These are phyloP conservation scores for Nakazawaea ishiwadae DNA, from an alignment of 805 yeast genomes.

Conservation along the genomic window DNA sequence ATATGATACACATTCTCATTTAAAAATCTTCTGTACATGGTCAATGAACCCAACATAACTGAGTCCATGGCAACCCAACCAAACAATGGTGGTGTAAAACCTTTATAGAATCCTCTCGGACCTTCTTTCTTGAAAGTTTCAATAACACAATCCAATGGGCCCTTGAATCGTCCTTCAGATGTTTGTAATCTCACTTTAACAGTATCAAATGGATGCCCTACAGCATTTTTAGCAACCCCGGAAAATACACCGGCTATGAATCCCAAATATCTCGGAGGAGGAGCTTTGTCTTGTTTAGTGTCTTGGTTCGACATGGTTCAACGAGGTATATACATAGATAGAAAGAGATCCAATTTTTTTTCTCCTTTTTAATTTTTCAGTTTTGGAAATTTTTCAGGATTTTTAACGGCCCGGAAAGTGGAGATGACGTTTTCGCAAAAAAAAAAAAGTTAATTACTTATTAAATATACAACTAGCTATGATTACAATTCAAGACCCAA, in stretches of 20 bases:
- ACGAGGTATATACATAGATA: too few species aligned
- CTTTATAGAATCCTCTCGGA: slow-evolving; percentile 73
- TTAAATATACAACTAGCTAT: too few species aligned
- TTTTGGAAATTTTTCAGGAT: too few species aligned
- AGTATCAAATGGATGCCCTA: slow-evolving; percentile 93
- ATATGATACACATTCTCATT: slow-evolving; percentile 55
- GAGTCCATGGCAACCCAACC: slow-evolving; percentile 96
- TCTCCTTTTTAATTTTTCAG: not conserved
- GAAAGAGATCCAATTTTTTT: too few species aligned
- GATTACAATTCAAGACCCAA: slow-evolving; percentile 1
- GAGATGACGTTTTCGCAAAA: not conserved
- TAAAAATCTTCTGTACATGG: slow-evolving; percentile 65
- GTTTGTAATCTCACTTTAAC: slow-evolving; percentile 84
- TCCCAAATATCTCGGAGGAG: slow-evolving; percentile 59
- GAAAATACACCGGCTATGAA: slow-evolving; percentile 87
- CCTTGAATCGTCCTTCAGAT: slow-evolving; percentile 66
- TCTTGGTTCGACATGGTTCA: not conserved
- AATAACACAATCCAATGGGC: slow-evolving; percentile 75
- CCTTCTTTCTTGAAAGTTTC: slow-evolving; percentile 77
- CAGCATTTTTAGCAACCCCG: slow-evolving; percentile 82
- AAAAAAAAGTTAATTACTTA: not conserved
- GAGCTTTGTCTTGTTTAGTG: slow-evolving; percentile 15
- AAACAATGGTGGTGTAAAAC: slow-evolving; percentile 87
- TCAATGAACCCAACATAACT: slow-evolving; percentile 83
- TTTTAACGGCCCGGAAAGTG: slow-evolving; percentile 3